Base-by-base conservation (phyloP, 1,284 basidiomycete genomes). In the Leccinum huronense region DNA sequence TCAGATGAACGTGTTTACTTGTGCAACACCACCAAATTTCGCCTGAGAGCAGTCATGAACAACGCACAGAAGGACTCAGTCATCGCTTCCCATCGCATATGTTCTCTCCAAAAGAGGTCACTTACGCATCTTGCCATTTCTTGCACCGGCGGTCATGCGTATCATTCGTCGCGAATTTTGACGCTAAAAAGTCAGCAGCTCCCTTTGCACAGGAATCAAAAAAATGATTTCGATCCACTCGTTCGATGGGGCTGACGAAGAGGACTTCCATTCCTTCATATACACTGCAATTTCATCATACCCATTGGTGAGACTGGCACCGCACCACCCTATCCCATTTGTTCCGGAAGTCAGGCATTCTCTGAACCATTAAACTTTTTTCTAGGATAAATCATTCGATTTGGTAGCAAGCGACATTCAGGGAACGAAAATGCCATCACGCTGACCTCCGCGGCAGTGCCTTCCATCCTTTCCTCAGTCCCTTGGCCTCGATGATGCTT, bases 391-490 rank as follows among this genome's bases (percentile, higher is more conserved):
- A 33, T 68, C 16, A 30, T 65, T 65, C 36, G 63, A 64, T 63
- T 61, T 51, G 45, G 63, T 45, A 56, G 55, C 30, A 27, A 54
- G n/a, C 48, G 11, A 62, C 58, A 63, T 57, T 53, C 48, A 62
- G 59, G 48, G 58, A 60, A 58, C 36, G 59, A 36, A 57, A 42
- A 57, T 14, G 19, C 58, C 62, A 61, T 73, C 54, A 76, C 40
- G 40, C 16, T 27, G 65, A 59, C 67, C 66, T 66, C 51, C 80
- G 76, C 10, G 80, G 82, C 58, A 93, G 78, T 30, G 84, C 87
- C 68, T 83, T 80, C 90, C 90, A 93, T 3, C 77, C 82, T 72
- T 89, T 93, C 66, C 81, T 79, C 62, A 95, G 79, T 0, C 91
- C 92, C 64, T 68, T 68, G 23, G 76, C 77, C 72, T 90, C 85